A percentile compares a stretch with the other conserved stretches of the same genome.
Evolutionary conservation across 805 yeast species (phyloP).

Genomic region (Scheffersomyces stipitis): DNA sequence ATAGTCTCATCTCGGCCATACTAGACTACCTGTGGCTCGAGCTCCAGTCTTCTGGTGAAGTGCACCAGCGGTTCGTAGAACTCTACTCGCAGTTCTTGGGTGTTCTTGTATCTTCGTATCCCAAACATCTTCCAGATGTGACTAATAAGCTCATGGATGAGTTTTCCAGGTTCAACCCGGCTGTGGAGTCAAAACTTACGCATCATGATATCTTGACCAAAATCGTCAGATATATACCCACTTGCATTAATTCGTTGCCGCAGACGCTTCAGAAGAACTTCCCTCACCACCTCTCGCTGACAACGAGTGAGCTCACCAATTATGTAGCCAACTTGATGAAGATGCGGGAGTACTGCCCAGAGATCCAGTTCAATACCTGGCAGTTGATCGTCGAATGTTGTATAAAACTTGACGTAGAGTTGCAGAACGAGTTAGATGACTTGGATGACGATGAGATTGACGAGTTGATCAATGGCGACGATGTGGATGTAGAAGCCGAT

Average conservation of each 20-base stretch:
- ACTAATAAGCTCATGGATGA: slow-evolving; percentile 64
- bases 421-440: slow-evolving; percentile 85
- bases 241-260: slow-evolving; percentile 68
- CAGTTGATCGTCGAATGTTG: slow-evolving; percentile 73
- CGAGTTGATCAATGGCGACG: slow-evolving; percentile 44
- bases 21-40: slow-evolving; percentile 67
- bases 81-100: slow-evolving; percentile 70
- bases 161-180: slow-evolving; percentile 33
- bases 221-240: slow-evolving; percentile 75
- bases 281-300: slow-evolving; percentile 74
- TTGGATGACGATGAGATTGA: slow-evolving; percentile 68
- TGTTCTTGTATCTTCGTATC: slow-evolving; percentile 79
- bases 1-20: slow-evolving; percentile 57
- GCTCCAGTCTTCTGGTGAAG: slow-evolving; percentile 9
- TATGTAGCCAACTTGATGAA: slow-evolving; percentile 65
- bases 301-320: slow-evolving; percentile 51
- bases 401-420: slow-evolving; percentile 86
- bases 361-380: slow-evolving; percentile 75
- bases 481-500: slow-evolving; percentile 48
- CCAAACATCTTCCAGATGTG: slow-evolving; percentile 90
- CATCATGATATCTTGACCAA: slow-evolving; percentile 65
- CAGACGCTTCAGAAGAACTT: slow-evolving; percentile 56
- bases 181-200: slow-evolving; percentile 15
- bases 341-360: slow-evolving; percentile 69
- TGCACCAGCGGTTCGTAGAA: slow-evolving; percentile 37